A percentile compares a stretch with the other conserved stretches of the same genome.
These are phyloP conservation scores for Jacaranda mimosifolia DNA, from an alignment of 257 asterid species.

Conservation along the genomic window DNA sequence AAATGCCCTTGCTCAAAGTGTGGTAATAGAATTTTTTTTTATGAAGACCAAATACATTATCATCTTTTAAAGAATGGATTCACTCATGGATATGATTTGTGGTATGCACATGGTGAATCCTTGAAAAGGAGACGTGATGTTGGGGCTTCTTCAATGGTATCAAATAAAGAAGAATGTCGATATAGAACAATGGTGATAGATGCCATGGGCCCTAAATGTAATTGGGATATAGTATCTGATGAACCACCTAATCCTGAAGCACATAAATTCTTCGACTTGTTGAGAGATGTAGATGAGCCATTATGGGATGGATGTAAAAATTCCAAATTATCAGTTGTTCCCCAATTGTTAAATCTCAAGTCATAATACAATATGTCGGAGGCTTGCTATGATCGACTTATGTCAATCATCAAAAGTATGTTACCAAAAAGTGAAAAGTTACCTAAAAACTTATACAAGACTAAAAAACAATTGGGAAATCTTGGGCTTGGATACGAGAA, in stretches of 20 bases:
- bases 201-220: background rate
- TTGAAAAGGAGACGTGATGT: background rate
- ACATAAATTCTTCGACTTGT: no score
- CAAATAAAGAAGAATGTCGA: background rate
- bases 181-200: background rate
- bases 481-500: constrained; percentile 6
- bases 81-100: background rate
- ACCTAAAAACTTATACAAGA: background rate
- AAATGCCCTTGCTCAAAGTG: background rate
- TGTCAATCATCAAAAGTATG: background rate
- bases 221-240: background rate
- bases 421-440: background rate
- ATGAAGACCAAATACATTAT: background rate
- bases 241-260: constrained; percentile 13
- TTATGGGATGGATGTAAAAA: no score
- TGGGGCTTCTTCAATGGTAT: background rate
- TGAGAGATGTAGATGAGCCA: no score
- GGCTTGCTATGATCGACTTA: background rate
- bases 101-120: background rate
- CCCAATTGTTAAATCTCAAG: background rate
- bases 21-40: no score
- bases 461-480: background rate
- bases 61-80: background rate
- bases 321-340: background rate
- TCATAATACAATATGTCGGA: background rate